Evolutionary conservation across 257 asterid species (phyloP).

Genomic region (Ajuga chamaepitys): DNA sequence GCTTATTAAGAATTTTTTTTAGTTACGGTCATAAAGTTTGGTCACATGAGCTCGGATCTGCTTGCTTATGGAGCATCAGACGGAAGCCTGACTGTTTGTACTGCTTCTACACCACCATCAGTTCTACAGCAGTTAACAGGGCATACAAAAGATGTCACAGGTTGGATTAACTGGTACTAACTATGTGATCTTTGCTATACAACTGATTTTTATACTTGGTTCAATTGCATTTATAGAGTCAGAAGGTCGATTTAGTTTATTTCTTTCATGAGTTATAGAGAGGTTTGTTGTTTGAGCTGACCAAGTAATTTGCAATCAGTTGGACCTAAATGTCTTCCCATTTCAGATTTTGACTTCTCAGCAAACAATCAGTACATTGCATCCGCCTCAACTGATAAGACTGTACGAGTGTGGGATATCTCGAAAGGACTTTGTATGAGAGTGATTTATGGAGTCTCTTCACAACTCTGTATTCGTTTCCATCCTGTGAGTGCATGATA

Average conservation of each 20-base stretch:
- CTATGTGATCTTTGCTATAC: conserved; percentile 29
- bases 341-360: conserved; percentile 97
- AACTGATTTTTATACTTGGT: conserved; percentile 10
- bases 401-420: conserved; percentile 95
- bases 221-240: conserved; percentile 1
- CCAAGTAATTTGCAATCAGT: background rate
- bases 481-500: conserved; percentile 72
- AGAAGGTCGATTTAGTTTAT: background rate
- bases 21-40: conserved; percentile 94
- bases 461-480: conserved; percentile 92
- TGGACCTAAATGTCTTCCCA: conserved; percentile 16
- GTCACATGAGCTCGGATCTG: conserved; percentile 91
- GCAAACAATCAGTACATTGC: conserved; percentile 92
- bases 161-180: conserved; percentile 66
- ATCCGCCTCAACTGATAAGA: conserved; percentile 87
- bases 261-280: background rate
- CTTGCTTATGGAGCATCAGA: conserved; percentile 98
- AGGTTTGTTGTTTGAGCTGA: conserved; percentile 5
- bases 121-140: conserved; percentile 67
- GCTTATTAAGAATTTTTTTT: conserved; percentile 15
- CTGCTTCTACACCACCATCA: conserved; percentile 67
- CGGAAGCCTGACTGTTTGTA: conserved; percentile 90
- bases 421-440: conserved; percentile 88
- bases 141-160: conserved; percentile 97
- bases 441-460: conserved; percentile 82